phyloP scores from a whole-genome alignment of 768 basidiomycete species.

The Amanita fuliginea region DNA sequence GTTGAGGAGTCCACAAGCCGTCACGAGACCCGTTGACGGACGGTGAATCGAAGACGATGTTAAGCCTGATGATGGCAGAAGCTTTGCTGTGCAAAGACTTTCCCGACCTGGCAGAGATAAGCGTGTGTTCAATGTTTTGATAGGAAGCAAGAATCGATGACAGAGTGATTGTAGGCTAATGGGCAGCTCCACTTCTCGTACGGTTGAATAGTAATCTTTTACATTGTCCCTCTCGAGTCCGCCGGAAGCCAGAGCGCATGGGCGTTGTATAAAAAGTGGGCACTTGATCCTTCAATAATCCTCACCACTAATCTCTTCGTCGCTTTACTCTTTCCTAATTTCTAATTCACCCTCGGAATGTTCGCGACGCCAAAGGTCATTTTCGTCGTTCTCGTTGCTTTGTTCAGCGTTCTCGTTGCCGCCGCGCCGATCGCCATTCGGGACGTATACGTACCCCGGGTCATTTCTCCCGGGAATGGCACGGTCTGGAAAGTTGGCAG shows the following conservation, averaged over 20 bases:
- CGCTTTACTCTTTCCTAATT: conserved; percentile 7
- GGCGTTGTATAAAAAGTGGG: conserved; percentile 1
- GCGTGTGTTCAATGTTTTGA: conserved; percentile 6
- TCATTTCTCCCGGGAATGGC: conserved; percentile 15
- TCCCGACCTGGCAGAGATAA: neutral
- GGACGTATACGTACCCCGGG: conserved; percentile 23
- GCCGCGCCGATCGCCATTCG: conserved; percentile 16
- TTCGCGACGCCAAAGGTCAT: conserved; percentile 9
- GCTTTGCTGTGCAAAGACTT: neutral
- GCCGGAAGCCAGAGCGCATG: neutral
- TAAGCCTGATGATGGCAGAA: neutral
- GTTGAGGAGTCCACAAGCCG: neutral
- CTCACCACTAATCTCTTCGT: conserved; percentile 3
- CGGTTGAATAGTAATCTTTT: conserved; percentile 1
- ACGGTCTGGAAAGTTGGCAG: conserved; percentile 20
- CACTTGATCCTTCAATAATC: neutral
- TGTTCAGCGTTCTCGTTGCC: conserved; percentile 15
- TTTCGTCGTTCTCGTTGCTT: conserved; percentile 9
- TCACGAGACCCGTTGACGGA: neutral
- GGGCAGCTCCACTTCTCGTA: conserved; percentile 5
- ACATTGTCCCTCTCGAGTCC: neutral
- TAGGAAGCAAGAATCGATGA: conserved; percentile 5
- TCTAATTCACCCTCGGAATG: conserved; percentile 5
- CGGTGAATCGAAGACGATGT: conserved; percentile 1
- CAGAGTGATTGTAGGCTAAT: conserved; percentile 5